Base-by-base conservation (phyloP, 176 grass and related monocot species). In the Dendrocalamus sinicus region DNA sequence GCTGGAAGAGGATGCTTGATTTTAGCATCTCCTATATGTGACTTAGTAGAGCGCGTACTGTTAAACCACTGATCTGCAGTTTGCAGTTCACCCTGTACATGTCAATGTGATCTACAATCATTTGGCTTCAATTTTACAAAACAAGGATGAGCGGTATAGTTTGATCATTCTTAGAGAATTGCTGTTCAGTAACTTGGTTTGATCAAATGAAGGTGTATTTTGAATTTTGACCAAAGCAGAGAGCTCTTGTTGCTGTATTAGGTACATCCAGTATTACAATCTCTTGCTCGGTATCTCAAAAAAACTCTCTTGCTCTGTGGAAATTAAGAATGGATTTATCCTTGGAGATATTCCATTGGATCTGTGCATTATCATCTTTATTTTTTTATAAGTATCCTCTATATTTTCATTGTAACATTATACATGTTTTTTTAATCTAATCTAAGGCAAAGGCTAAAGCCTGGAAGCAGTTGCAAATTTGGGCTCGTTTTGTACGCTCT, bases 1-100 rank as follows among this genome's bases (percentile, higher is more conserved):
- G 84, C 46, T 54, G 59, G 79, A 67, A 53, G 64, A 87, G 16
- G 52, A 76, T 68, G 65, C 72, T 15, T 16, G 76, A 44, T 81
- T 86, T 12, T 81, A 68, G 58, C 23, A 10, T 52, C 57, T 63
- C 39, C 20, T 87, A 24, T 7, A 12, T 66, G 35, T 75, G 47
- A 30, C 80, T 68, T 51, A 62, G 39, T 60, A 44, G 47, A 15
- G 28, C 43, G 43, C 37, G 45, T 67, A 64, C 39, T 6, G 70
- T 71, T 20, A 39, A 16, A 46, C 58, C 22, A 63, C 44, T 83
- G 51, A 44, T 77, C 39, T 83, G 73, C 64, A 64, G 65, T 44
- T n/a, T 60, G 20, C 11, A 73, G 53, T 88, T 77, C 57, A 51
- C 65, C 68, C 20, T 83, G 80, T 88, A 78, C 65, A 83, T 78